Conservation (phyloP, 306 rosid genomes). For the Rosa lucieae region DNA sequence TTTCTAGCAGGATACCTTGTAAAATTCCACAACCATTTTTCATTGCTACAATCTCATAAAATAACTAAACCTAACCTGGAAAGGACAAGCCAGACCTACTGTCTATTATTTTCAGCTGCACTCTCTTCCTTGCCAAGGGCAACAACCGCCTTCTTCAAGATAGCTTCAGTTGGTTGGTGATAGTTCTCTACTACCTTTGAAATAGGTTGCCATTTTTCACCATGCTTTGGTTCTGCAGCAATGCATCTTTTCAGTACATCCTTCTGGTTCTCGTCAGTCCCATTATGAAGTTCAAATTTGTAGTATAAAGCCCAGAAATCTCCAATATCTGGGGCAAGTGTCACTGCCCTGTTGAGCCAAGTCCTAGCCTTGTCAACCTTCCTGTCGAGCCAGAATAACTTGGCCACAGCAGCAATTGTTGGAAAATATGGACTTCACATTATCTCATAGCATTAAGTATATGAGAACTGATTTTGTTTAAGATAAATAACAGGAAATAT, state of each 20-base stretch:
- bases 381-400: constrained; percentile 82
- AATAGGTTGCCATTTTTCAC: constrained; percentile 84
- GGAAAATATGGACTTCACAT: too few relatives aligned
- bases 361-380: constrained; percentile 91
- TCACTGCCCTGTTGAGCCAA: constrained; percentile 88
- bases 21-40: neutral
- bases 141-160: constrained; percentile 78
- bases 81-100: constrained; percentile 25
- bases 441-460: too few relatives aligned
- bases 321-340: constrained; percentile 87
- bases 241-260: constrained; percentile 70
- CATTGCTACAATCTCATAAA: neutral
- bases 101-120: constrained; percentile 61
- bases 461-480: too few relatives aligned
- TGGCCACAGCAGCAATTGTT: too few relatives aligned
- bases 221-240: constrained; percentile 89
- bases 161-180: constrained; percentile 78
- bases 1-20: neutral
- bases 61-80: neutral
- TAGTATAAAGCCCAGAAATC: constrained; percentile 88
- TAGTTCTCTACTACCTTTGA: constrained; percentile 89
- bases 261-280: constrained; percentile 77
- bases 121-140: constrained; percentile 79
- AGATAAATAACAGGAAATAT: too few relatives aligned
- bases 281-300: constrained; percentile 92